Evolutionary conservation across 768 basidiomycete genomes (phyloP).

Genomic region (Macrolepiota dolichaula): DNA sequence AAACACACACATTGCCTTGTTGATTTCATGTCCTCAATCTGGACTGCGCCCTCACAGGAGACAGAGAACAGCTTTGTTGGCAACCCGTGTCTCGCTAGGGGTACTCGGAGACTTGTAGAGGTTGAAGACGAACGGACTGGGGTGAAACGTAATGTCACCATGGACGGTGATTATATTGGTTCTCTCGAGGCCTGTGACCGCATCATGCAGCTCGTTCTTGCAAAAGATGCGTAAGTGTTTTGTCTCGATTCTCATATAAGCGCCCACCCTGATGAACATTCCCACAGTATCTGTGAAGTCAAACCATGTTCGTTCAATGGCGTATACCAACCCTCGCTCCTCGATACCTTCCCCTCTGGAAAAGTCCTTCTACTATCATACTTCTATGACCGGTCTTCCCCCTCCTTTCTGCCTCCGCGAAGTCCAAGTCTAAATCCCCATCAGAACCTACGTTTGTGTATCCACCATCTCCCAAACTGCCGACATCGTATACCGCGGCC

Average conservation of each 20-base stretch:
- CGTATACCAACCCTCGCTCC: constrained; percentile 91
- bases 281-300: constrained; percentile 70
- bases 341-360: constrained; percentile 84
- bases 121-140: constrained; percentile 47
- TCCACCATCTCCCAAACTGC: constrained; percentile 65
- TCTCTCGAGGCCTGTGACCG: constrained; percentile 84
- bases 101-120: constrained; percentile 59
- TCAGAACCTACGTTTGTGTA: constrained; percentile 34
- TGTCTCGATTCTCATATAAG: neutral
- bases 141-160: constrained; percentile 62
- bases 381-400: constrained; percentile 95
- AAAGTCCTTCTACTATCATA: constrained; percentile 92
- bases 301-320: constrained; percentile 97
- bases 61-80: constrained; percentile 30
- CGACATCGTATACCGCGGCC: constrained; percentile 69
- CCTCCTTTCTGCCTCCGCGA: constrained; percentile 41
- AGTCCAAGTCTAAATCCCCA: constrained; percentile 13
- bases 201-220: constrained; percentile 84
- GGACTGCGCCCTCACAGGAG: constrained; percentile 16
- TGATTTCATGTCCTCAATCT: constrained; percentile 71
- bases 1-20: constrained; percentile 84
- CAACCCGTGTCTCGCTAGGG: constrained; percentile 82
- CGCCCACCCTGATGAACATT: neutral
- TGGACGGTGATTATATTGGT: constrained; percentile 82
- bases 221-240: constrained; percentile 82